Evolutionary conservation across 495 filamentous ascomycete species (phyloP).

Genomic region (Xylaria flabelliformis): DNA sequence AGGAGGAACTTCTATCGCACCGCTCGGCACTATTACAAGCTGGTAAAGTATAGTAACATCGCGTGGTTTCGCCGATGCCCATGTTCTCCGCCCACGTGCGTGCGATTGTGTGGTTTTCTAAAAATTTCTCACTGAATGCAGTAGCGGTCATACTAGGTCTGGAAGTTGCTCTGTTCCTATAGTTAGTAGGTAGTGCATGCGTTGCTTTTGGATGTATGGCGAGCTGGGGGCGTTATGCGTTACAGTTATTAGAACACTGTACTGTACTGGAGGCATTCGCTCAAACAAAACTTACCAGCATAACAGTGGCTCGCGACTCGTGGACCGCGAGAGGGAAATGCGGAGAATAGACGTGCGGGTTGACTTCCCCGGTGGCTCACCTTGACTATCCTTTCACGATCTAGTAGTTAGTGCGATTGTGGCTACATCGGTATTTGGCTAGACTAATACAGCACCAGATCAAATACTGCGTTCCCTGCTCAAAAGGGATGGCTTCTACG

Average conservation of each 20-base stretch:
- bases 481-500: not conserved
- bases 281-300: not conserved
- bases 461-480: not conserved
- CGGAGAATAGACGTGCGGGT: slow-evolving; percentile 7
- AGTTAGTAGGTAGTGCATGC: not conserved
- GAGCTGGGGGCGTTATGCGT: not conserved
- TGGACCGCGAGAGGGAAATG: slow-evolving; percentile 5
- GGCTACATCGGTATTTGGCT: not conserved
- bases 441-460: not conserved
- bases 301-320: not conserved
- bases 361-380: slow-evolving; percentile 8
- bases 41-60: slow-evolving; percentile 20
- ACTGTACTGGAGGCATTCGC: not conserved
- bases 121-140: slow-evolving; percentile 5
- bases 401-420: not conserved
- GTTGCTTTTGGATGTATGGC: not conserved
- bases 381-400: not conserved
- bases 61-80: slow-evolving; percentile 17
- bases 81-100: slow-evolving; percentile 11
- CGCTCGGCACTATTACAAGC: slow-evolving; percentile 5
- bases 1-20: not conserved
- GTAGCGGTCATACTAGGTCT: not conserved
- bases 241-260: not conserved
- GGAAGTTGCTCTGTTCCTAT: not conserved
- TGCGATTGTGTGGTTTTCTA: not conserved